phyloP scores from a whole-genome alignment of 1,139 yeast genomes.

The Candida gigantensis region DNA sequence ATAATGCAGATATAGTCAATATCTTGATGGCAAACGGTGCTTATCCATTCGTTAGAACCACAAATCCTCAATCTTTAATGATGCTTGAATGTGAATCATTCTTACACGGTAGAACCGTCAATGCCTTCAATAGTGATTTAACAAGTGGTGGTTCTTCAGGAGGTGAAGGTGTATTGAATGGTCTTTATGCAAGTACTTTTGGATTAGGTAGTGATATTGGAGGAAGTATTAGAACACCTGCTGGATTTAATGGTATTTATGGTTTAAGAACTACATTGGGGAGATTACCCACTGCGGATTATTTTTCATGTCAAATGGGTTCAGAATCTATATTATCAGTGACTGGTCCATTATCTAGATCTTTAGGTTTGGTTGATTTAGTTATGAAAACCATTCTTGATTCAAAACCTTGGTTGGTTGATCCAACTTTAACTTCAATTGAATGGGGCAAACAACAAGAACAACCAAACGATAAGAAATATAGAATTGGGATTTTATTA shows the following conservation, averaged over 20 bases:
- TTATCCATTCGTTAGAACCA: conserved; percentile 40
- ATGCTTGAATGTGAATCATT: conserved; percentile 53
- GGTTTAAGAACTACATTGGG: conserved; percentile 26
- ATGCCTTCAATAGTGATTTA: conserved; percentile 52
- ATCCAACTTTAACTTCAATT: conserved; percentile 18
- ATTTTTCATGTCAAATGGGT: conserved; percentile 23
- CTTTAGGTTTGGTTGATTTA: conserved; percentile 26
- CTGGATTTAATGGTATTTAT: conserved; percentile 28
- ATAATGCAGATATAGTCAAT: conserved; percentile 24
- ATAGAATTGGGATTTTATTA: conserved; percentile 19
- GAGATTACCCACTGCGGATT: conserved; percentile 22
- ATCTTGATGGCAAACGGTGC: conserved; percentile 22
- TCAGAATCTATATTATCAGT: conserved; percentile 44
- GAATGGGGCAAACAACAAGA: conserved; percentile 22
- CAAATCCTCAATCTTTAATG: conserved; percentile 60
- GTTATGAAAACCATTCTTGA: conserved; percentile 28
- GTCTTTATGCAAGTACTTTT: conserved; percentile 24
- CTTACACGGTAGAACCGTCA: conserved; percentile 52
- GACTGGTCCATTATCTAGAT: conserved; percentile 46
- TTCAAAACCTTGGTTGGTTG: conserved; percentile 25
- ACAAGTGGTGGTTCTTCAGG: conserved; percentile 48
- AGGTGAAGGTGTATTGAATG: conserved; percentile 29
- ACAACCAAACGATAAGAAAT: conserved; percentile 13
- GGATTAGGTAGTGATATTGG: conserved; percentile 35
- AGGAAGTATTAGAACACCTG: conserved; percentile 30